phyloP scores from a whole-genome alignment of 139 green algal genomes.

The Diplosphaera chodatii region DNA sequence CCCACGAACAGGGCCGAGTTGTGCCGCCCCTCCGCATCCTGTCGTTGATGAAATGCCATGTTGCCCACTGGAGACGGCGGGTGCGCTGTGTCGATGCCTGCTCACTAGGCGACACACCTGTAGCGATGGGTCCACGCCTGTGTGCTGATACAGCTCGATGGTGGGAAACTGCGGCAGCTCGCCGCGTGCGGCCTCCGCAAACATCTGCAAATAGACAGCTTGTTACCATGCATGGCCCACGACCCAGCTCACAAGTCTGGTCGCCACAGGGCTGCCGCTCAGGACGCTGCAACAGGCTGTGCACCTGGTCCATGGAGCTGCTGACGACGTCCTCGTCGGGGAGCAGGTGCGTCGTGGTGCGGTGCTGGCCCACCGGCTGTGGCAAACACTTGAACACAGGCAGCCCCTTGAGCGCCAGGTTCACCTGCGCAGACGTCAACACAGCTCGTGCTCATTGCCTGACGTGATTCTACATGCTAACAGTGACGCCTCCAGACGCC shows the following conservation, averaged over 20 bases:
- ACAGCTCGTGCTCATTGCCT: no score
- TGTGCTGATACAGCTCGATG: slow-evolving; percentile 53
- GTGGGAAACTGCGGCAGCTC: slow-evolving; percentile 39
- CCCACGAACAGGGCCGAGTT: slow-evolving; percentile 54
- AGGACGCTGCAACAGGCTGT: no score
- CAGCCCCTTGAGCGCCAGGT: slow-evolving; percentile 41
- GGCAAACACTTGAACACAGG: slow-evolving; percentile 45
- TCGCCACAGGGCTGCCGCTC: no score
- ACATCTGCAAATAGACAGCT: background rate
- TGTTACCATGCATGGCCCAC: no score
- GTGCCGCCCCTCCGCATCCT: slow-evolving; percentile 36
- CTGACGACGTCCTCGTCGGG: slow-evolving; percentile 26
- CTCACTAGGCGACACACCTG: background rate
- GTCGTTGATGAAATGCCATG: no score
- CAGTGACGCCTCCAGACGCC: no score
- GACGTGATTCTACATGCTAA: no score
- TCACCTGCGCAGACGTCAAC: no score
- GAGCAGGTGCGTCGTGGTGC: slow-evolving; percentile 49
- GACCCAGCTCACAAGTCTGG: no score
- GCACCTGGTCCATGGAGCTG: slow-evolving; percentile 9
- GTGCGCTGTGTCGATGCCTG: no score
- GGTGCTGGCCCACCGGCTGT: slow-evolving; percentile 31
- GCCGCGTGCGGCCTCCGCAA: slow-evolving; percentile 15
- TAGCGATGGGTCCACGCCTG: slow-evolving; percentile 35
- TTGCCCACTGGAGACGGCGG: no score